A percentile compares a stretch with the other conserved stretches of the same genome.
Conservation (phyloP, 352 stramenopile genomes). For the Phytopythium kandeliae region DNA sequence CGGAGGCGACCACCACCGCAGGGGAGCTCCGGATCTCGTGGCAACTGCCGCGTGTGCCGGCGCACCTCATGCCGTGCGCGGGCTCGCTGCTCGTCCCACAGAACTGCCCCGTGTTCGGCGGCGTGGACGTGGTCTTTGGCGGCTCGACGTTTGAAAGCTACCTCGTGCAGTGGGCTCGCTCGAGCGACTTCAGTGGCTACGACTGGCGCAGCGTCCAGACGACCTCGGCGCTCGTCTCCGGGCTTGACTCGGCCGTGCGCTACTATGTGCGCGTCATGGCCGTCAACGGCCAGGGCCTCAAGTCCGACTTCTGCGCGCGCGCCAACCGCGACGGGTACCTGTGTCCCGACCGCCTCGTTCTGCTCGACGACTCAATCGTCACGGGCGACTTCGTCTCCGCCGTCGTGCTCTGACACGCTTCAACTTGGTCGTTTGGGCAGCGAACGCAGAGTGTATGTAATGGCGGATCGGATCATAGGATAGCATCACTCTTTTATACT, state of each 20-base stretch:
- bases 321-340: conserved; percentile 49
- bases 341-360: conserved; percentile 66
- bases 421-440: too few species aligned
- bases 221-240: conserved; percentile 49
- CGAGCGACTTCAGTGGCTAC: conserved; percentile 60
- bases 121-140: conserved; percentile 86
- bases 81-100: conserved; percentile 49
- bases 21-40: conserved; percentile 53
- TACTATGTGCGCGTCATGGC: conserved; percentile 85
- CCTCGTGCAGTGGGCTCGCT: conserved; percentile 88
- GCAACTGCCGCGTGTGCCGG: conserved; percentile 56
- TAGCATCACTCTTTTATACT: too few species aligned
- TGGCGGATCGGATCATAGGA: too few species aligned
- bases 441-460: too few species aligned
- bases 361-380: conserved; percentile 56
- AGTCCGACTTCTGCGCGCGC: conserved; percentile 64
- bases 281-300: conserved; percentile 71
- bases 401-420: too few species aligned
- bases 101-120: conserved; percentile 52
- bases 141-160: conserved; percentile 90
- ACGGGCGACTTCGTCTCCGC: conserved; percentile 45
- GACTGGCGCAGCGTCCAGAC: conserved; percentile 64
- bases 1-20: conserved; percentile 15
- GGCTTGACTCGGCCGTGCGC: conserved; percentile 57
- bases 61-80: conserved; percentile 62